phyloP scores from a whole-genome alignment of 2,329 filamentous ascomycete genomes.

The Fusarium buxicola region DNA sequence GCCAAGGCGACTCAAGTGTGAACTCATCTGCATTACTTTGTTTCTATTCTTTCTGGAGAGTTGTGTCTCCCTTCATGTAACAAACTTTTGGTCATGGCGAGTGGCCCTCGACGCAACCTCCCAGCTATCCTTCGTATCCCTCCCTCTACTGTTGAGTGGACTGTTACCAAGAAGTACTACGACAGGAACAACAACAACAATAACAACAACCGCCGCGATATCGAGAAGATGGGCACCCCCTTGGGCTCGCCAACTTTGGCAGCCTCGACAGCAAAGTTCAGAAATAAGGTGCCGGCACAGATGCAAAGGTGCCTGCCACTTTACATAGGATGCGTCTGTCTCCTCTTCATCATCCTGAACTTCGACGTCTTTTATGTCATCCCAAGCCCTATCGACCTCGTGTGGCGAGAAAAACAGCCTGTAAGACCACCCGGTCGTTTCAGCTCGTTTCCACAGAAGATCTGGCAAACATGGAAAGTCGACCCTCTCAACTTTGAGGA shows the following conservation, averaged over 20 bases:
- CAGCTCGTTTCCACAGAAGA: constrained; percentile 70
- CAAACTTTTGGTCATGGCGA: constrained; percentile 37
- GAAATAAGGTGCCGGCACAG: constrained; percentile 57
- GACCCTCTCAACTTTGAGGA: constrained; percentile 74
- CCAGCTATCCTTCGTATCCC: constrained; percentile 38
- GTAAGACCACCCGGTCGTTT: constrained; percentile 31
- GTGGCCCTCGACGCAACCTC: constrained; percentile 38
- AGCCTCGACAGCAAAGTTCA: constrained; percentile 52
- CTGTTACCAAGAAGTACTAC: constrained; percentile 24
- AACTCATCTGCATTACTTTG: constrained; percentile 4
- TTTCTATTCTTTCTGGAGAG: not conserved
- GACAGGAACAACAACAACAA: constrained; percentile 1
- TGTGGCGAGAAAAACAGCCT: constrained; percentile 28
- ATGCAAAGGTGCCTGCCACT: constrained; percentile 60
- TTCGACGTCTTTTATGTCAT: constrained; percentile 53
- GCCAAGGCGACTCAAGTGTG: not conserved
- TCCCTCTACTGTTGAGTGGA: constrained; percentile 28
- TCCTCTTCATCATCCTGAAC: constrained; percentile 61
- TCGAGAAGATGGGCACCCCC: constrained; percentile 47
- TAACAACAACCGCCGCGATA: constrained; percentile 7
- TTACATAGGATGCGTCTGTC: constrained; percentile 57
- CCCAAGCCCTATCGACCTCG: constrained; percentile 37
- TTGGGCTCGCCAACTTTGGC: constrained; percentile 53
- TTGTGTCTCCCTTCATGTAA: constrained; percentile 3
- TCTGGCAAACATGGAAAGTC: constrained; percentile 83